Evolutionary conservation across 2,329 filamentous ascomycete genomes (phyloP).

Genomic region (Cladophialophora exuberans): DNA sequence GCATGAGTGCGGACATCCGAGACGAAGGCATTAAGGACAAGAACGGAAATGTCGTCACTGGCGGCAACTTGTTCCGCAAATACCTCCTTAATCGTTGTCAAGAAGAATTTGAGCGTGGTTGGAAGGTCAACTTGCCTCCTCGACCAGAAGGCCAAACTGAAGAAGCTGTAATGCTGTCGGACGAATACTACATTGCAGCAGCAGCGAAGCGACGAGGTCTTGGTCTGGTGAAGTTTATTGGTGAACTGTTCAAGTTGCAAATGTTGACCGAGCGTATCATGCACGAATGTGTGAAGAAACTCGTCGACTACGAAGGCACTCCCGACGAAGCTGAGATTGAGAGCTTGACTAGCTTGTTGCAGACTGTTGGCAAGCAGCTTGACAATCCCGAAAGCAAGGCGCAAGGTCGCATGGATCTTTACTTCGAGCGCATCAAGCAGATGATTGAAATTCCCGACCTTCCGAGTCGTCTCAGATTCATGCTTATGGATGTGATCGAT

Average conservation of each 20-base stretch:
- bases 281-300: conserved; percentile 97
- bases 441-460: conserved; percentile 81
- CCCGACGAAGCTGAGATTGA: conserved; percentile 97
- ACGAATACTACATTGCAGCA: conserved; percentile 93
- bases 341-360: conserved; percentile 88
- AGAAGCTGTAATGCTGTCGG: conserved; percentile 83
- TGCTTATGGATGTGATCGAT: conserved; percentile 94
- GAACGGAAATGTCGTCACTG: conserved; percentile 82
- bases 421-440: conserved; percentile 84
- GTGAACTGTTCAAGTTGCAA: conserved; percentile 96
- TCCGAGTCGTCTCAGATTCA: conserved; percentile 87
- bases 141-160: conserved; percentile 72
- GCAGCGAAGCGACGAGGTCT: conserved; percentile 96
- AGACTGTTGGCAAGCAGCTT: conserved; percentile 87
- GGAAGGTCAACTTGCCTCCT: conserved; percentile 83
- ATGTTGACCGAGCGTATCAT: conserved; percentile 99
- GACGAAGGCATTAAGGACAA: conserved; percentile 95
- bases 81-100: conserved; percentile 98
- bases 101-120: conserved; percentile 97
- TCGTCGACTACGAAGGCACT: conserved; percentile 90
- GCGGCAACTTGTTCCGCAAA: conserved; percentile 94
- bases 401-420: conserved; percentile 83
- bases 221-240: conserved; percentile 98
- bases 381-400: conserved; percentile 76
- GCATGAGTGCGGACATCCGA: conserved; percentile 91